Conservation (phyloP, 257 asterid species). For the Pogostemon cablin region DNA sequence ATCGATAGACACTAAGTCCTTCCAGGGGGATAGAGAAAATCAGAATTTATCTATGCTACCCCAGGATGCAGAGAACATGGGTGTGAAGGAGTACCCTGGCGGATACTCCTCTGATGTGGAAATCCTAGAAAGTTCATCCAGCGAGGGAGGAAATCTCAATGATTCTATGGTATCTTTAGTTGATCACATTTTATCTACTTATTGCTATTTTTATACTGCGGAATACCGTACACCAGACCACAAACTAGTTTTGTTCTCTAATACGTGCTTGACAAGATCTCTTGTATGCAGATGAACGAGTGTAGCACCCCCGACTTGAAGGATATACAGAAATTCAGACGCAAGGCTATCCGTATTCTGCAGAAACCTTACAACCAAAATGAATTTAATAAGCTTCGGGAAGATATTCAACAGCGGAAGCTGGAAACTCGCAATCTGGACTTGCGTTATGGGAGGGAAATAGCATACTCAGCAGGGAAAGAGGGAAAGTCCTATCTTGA, state of each 20-base stretch:
- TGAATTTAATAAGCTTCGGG: no score
- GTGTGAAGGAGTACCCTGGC: conserved; percentile 16
- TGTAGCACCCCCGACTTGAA: not conserved
- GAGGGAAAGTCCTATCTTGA: conserved; percentile 52
- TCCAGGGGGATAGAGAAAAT: not conserved
- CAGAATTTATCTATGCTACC: not conserved
- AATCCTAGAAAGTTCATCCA: conserved; percentile 30
- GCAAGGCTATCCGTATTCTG: no score
- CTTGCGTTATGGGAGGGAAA: no score
- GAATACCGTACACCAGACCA: no score
- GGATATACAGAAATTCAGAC: not conserved
- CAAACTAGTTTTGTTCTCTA: no score
- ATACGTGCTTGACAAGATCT: no score
- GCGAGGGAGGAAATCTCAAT: conserved; percentile 18
- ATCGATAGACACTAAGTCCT: not conserved
- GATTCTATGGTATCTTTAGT: conserved; percentile 17
- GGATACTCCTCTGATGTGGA: conserved; percentile 37
- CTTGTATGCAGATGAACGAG: not conserved
- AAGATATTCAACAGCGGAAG: no score
- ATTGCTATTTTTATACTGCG: not conserved
- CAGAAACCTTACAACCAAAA: no score
- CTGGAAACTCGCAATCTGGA: no score
- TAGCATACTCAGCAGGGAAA: not conserved
- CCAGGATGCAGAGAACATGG: conserved; percentile 3
- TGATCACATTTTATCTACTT: conserved; percentile 12